Conservation (phyloP, 352 stramenopile genomes). For the Globisporangium splendens region DNA sequence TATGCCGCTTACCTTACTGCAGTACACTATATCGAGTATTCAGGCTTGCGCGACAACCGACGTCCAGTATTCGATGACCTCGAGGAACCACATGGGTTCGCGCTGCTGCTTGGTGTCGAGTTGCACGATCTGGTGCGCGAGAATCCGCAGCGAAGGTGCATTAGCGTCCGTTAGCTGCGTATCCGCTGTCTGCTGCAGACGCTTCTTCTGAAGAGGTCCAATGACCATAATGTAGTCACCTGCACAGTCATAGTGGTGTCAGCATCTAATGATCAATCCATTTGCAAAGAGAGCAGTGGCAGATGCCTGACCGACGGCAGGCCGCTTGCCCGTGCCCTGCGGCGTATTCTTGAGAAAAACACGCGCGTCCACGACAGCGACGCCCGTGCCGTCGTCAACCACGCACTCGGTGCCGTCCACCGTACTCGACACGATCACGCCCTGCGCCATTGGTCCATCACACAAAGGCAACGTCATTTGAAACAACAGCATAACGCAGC, state of each 20-base stretch:
- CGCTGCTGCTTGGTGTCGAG: slow-evolving; percentile 53
- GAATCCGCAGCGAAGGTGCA: slow-evolving; percentile 16
- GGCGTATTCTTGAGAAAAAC: slow-evolving; percentile 64
- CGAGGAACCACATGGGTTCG: slow-evolving; percentile 65
- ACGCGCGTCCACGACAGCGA: slow-evolving; percentile 54
- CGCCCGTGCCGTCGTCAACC: slow-evolving; percentile 75
- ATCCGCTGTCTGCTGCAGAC: slow-evolving; percentile 10
- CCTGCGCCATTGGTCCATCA: slow-evolving; percentile 19
- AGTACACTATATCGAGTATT: no score
- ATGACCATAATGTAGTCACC: slow-evolving; percentile 81
- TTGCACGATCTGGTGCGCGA: slow-evolving; percentile 62
- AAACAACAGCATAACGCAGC: background rate
- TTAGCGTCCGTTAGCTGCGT: slow-evolving; percentile 10
- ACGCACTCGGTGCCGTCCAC: slow-evolving; percentile 33
- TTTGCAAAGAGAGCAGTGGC: background rate
- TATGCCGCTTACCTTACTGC: no score
- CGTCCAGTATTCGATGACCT: slow-evolving; percentile 74
- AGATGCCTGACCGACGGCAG: slow-evolving; percentile 28
- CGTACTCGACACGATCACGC: slow-evolving; percentile 43
- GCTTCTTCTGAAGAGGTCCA: slow-evolving; percentile 49
- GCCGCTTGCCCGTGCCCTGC: slow-evolving; percentile 32
- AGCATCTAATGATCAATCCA: no score
- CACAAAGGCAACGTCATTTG: no score
- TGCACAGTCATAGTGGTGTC: slow-evolving; percentile 11
- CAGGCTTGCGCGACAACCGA: slow-evolving; percentile 23